Base-by-base conservation (phyloP, 1,284 basidiomycete species). In the Agroathelia rolfsii region DNA sequence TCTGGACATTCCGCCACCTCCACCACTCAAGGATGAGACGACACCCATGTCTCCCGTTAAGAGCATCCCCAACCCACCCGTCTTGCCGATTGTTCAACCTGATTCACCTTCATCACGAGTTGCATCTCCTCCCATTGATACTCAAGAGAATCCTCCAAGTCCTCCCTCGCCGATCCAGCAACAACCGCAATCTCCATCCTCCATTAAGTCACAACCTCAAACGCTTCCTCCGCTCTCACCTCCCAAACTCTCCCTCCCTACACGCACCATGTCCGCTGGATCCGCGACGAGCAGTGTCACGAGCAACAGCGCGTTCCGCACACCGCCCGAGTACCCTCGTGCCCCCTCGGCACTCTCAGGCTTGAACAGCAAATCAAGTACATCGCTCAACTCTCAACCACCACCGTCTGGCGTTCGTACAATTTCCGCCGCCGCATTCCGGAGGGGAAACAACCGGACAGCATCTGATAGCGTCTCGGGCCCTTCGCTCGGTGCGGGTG, bases 381-480 rank as follows among this genome's bases (percentile, higher is more conserved):
- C 58, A 3, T 59, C 60, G 2, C 46, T 58, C 41, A 35, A 47
- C 19, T 34, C 44, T n/a, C 15, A n/a, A 3, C 45, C 28, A 31
- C 38, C 33, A 16, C 48, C 53, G 29, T 38, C 47, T 10, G 64
- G 61, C 6, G 38, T 59, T 9, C 65, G 75, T 21, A 85, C 71
- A 24, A 83, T 85, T 36, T 72, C 78, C 1, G 81, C 80, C 0
- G 76, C 79, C 6, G 81, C 80, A 14, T 85, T 85, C 56, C 69
- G 69, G 47, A 60, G 77, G n/a, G 68, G 61, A 4, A 56, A 60
- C 27, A 55, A 53, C 5, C 62, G 66, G 29, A 53, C 53, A 24
- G 47, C 53, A 15, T 51, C 44, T 32, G 34, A 39, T 22, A 16
- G 10, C 30, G 41, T 38, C 23, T 24, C 11, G 5, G 44, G 37